phyloP scores from a whole-genome alignment of 176 grass and related monocot species.

The Echinochloa phyllopogon region DNA sequence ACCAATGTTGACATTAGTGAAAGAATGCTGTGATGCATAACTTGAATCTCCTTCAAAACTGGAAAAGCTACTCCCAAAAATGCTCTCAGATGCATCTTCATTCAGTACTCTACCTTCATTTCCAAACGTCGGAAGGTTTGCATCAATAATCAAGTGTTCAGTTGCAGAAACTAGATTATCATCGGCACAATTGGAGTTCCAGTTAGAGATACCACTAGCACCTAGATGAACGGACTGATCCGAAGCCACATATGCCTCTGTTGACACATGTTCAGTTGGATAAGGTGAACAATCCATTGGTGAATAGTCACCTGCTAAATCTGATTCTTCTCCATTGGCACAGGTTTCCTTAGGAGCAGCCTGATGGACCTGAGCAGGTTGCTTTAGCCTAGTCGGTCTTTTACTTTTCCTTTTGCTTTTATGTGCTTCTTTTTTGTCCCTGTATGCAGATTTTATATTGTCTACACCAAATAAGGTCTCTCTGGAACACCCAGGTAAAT shows the following conservation, averaged over 20 bases:
- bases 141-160: constrained; percentile 56
- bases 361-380: constrained; percentile 42
- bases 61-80: constrained; percentile 53
- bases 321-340: constrained; percentile 37
- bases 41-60: constrained; percentile 50
- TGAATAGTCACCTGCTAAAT: constrained; percentile 67
- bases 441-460: constrained; percentile 56
- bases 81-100: constrained; percentile 38
- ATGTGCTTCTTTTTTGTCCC: constrained; percentile 57
- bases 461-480: constrained; percentile 64
- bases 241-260: constrained; percentile 39
- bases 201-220: constrained; percentile 38
- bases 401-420: constrained; percentile 70
- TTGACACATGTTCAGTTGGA: constrained; percentile 51
- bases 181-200: constrained; percentile 47
- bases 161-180: constrained; percentile 63
- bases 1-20: constrained; percentile 36
- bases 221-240: constrained; percentile 42
- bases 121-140: constrained; percentile 31
- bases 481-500: constrained; percentile 48
- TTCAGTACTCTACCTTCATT: constrained; percentile 37
- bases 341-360: constrained; percentile 41
- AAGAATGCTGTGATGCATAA: constrained; percentile 43
- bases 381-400: constrained; percentile 55
- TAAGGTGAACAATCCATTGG: constrained; percentile 96